A percentile compares a stretch with the other conserved stretches of the same genome.
Conservation (phyloP, 306 rosid species). For the Dalbergia oliveri region DNA sequence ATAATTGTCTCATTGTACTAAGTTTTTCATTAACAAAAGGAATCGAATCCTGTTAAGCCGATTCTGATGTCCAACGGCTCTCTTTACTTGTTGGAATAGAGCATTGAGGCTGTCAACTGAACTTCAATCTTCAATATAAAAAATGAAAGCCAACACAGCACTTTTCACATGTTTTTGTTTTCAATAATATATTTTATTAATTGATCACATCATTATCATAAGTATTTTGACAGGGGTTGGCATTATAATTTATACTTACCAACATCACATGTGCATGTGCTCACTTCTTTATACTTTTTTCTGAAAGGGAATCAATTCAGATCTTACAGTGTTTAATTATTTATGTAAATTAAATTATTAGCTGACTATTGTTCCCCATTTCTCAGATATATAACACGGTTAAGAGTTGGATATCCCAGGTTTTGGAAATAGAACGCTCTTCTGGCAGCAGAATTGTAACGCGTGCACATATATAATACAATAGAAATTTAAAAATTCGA, state of each 20-base stretch:
- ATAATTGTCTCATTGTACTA: neutral
- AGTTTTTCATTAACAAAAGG: neutral
- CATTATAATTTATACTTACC: neutral
- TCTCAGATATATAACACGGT: neutral
- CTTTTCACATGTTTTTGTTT: slow-evolving; percentile 34
- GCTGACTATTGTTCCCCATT: neutral
- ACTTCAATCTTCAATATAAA: neutral
- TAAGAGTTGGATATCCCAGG: neutral
- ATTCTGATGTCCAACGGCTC: slow-evolving; percentile 3
- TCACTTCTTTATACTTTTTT: slow-evolving; percentile 2
- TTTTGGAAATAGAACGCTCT: neutral
- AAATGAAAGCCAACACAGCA: neutral
- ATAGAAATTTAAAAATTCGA: neutral
- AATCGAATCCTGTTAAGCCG: slow-evolving; percentile 39
- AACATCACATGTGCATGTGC: neutral
- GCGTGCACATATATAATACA: neutral
- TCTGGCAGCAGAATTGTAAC: neutral
- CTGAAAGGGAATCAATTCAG: slow-evolving; percentile 19
- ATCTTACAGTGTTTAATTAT: slow-evolving; percentile 12
- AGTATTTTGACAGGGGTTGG: neutral
- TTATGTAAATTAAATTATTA: neutral
- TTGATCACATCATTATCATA: neutral
- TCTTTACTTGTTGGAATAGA: neutral
- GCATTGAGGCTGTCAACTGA: slow-evolving; percentile 9
- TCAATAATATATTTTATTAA: neutral